Evolutionary conservation across 768 basidiomycete species (phyloP).

Genomic region (Lactarius pseudohatsudake): DNA sequence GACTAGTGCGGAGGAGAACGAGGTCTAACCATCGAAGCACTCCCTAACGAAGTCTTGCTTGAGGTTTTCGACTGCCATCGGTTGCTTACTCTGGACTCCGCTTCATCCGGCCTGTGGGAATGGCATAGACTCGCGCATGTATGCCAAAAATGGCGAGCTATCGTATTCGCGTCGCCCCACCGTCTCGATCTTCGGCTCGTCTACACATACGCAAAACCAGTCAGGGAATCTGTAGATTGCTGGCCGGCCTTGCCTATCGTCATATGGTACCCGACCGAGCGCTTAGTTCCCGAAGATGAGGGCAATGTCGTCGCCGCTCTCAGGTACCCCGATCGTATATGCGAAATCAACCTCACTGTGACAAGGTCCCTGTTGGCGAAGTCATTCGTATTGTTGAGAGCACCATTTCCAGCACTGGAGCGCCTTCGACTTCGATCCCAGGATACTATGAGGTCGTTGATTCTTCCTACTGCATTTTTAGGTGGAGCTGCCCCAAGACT

Average conservation of each 20-base stretch:
- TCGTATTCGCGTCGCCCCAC: constrained; percentile 10
- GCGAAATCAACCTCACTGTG: background rate
- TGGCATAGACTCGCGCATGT: constrained; percentile 20
- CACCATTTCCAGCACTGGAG: background rate
- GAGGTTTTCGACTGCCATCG: constrained; percentile 9
- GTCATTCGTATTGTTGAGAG: background rate
- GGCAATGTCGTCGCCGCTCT: constrained; percentile 12
- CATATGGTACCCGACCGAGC: background rate
- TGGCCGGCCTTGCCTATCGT: constrained; percentile 6
- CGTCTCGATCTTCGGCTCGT: constrained; percentile 6
- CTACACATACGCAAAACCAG: constrained; percentile 6
- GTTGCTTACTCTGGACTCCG: background rate
- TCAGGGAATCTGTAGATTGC: background rate
- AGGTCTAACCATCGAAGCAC: background rate
- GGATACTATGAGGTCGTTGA: background rate
- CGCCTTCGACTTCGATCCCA: background rate
- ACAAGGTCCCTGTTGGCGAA: background rate
- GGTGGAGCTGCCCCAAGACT: background rate
- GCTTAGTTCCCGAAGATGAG: background rate
- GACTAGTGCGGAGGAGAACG: background rate
- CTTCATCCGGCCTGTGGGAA: background rate
- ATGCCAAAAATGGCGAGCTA: constrained; percentile 8
- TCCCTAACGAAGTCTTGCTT: constrained; percentile 16
- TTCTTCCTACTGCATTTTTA: background rate
- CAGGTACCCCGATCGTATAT: constrained; percentile 3